Evolutionary conservation across 2,329 filamentous ascomycete species (phyloP), one percentile per base, ranked within the genome.

Genomic region (Penicillium psychrosexuale): DNA sequence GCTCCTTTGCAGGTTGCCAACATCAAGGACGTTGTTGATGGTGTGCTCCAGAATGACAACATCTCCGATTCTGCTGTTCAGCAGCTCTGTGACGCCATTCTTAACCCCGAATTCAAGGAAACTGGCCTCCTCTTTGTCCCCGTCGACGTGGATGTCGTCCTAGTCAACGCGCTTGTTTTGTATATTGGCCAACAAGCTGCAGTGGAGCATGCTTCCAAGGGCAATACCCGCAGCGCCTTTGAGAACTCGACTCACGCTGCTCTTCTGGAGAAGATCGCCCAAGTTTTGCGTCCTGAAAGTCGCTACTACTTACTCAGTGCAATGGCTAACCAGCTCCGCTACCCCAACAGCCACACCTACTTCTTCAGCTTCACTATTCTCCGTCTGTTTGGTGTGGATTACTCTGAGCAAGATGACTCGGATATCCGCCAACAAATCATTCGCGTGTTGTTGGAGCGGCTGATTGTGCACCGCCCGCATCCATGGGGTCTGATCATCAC

Each of bases 401-500:
- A 78, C 82, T 67, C 81, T 75, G 70, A 77, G 55, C 85, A 88
- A 15, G 89, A 94, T 67, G 90, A 93, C 66, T 82, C 82, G 1
- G 88, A 91, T 59, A 86, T 97, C 45, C 89, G 93, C 34, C 89
- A 97, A 76, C 90, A 95, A 71, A 93, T 99, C 55, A 90, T 91
- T 49, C 85, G 93, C 44, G 86, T 97, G 24, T 78, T 99, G 43
- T 80, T 97, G 36, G 94, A 99, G 79, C 85, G 94, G 46, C 79
- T 97, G 44, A 84, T 95, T 56, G 89, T 91, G 22, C 91, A 90
- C 72, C 91, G 92, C 77, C 93, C 93, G 49, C 93, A 97, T 71
- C 93, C 95, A 17, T 97, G 93, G 93, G 95, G 95, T 12, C 78
- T 99, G 40, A 87, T 97, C 70, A 87, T 92, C 59, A 93, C 91